A percentile compares a stretch with the other conserved stretches of the same genome.
Conservation (phyloP, 495 filamentous ascomycete genomes). For the Sabuloglossum arenarium region DNA sequence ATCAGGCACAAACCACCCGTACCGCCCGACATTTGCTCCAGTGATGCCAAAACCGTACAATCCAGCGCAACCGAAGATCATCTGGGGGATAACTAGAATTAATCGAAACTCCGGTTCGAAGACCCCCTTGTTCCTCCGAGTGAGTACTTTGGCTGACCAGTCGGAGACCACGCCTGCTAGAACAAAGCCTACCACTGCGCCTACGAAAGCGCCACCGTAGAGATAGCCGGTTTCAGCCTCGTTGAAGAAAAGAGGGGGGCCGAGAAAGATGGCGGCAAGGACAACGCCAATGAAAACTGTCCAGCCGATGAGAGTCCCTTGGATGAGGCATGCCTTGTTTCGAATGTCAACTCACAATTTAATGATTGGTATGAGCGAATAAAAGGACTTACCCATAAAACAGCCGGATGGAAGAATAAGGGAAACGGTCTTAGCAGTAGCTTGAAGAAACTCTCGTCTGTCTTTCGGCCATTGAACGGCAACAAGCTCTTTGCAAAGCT, state of each 20-base stretch:
- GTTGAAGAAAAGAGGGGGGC: conserved; percentile 58
- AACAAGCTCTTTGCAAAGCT: conserved; percentile 34
- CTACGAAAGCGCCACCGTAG: conserved; percentile 72
- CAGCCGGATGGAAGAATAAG: conserved; percentile 57
- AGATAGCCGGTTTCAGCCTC: conserved; percentile 75
- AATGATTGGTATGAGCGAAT: background rate
- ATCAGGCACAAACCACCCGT: conserved; percentile 45
- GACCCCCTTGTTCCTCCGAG: conserved; percentile 50
- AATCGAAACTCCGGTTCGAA: conserved; percentile 89
- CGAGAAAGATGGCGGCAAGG: conserved; percentile 61
- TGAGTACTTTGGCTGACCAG: conserved; percentile 46
- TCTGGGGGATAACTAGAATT: conserved; percentile 58
- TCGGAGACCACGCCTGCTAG: conserved; percentile 57
- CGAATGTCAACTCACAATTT: background rate
- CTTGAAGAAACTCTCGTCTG: conserved; percentile 38
- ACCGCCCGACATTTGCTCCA: conserved; percentile 30
- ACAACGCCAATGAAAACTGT: conserved; percentile 85
- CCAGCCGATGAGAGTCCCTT: conserved; percentile 86
- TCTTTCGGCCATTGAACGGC: conserved; percentile 66
- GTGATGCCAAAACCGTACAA: conserved; percentile 71
- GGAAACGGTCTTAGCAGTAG: conserved; percentile 41
- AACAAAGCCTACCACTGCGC: conserved; percentile 56
- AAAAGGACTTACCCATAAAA: conserved; percentile 39
- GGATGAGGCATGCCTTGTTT: conserved; percentile 51
- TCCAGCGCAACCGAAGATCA: conserved; percentile 57